Base-by-base conservation (phyloP, 768 basidiomycete genomes). In the Leccinum subtestaceum region DNA sequence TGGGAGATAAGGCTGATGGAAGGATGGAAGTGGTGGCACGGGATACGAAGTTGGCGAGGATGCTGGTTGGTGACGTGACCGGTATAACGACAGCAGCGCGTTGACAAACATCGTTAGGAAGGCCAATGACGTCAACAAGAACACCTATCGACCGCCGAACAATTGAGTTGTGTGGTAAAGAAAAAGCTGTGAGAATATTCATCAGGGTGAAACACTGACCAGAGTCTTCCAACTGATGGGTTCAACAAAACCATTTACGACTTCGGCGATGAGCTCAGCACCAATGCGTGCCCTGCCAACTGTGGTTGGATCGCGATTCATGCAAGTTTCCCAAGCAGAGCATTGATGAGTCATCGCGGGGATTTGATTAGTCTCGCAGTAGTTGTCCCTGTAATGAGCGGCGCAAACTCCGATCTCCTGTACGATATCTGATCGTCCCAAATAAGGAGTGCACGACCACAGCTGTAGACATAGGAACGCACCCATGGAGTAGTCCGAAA, bases 221-320 rank as follows among this genome's bases (percentile, higher is more conserved):
- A 98, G 76, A 12, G 95, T 95, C 77, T 95, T 97, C 93, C 95
- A 98, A 72, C 90, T 94, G 75, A 99, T 95, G 52, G 91, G 90
- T 70, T 99, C 96, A 13, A 98, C 91, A 70, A 99, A 99, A 1
- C 93, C 87, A 71, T 98, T 97, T 61, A 98, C 87, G 47, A 98
- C 90, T 69, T 97, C 95, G 54, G 93, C 96, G 73, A 98, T 88
- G 58, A 97, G 85, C 79, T 98, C 94, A 58, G 95, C 95, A 47
- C 91, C 87, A 63, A 99, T 89, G 66, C 84, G 87, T 59, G 94
- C 92, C 58, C 93, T 89, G 1, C 93, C 93, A 45, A 95, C 84
- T 43, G 88, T 86, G 19, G 87, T 86, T 56, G 95, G 93, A 78
- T 98, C 95, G 59, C 92, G 87, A 74, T 90, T 88, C 95, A 97